phyloP scores from a whole-genome alignment of 2,329 filamentous ascomycete genomes.

The Acephala macrosclerotiorum region DNA sequence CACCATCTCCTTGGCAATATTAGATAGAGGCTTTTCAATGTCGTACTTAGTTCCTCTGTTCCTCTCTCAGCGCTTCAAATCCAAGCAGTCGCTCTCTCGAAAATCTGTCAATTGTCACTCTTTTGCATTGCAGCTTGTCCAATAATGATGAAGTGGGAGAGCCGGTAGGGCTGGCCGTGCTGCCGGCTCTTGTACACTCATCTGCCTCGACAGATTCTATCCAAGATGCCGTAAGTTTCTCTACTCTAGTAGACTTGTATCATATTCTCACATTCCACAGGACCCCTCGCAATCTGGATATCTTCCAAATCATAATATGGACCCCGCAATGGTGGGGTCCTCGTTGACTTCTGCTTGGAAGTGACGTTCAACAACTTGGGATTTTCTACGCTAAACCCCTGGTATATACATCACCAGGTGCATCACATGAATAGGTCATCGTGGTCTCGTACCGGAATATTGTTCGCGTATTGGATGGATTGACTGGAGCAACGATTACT shows the following conservation, averaged over 20 bases:
- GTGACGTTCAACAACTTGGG: slow-evolving; percentile 1
- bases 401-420: slow-evolving; percentile 57
- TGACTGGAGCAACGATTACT: slow-evolving; percentile 57
- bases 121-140: neutral
- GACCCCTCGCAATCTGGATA: slow-evolving; percentile 16
- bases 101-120: neutral
- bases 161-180: slow-evolving; percentile 11
- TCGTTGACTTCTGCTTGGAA: neutral
- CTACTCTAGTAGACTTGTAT: neutral
- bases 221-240: neutral
- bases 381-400: slow-evolving; percentile 57
- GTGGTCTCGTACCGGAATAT: slow-evolving; percentile 64
- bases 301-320: slow-evolving; percentile 21
- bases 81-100: neutral
- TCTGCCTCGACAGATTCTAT: slow-evolving; percentile 3
- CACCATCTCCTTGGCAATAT: neutral
- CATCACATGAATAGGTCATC: slow-evolving; percentile 57
- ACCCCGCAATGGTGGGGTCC: neutral
- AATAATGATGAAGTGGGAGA: slow-evolving; percentile 9
- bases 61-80: neutral
- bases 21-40: neutral
- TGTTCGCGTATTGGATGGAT: slow-evolving; percentile 61
- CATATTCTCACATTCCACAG: neutral
- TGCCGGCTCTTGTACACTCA: slow-evolving; percentile 21
- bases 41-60: neutral